Evolutionary conservation across 306 rosid species (phyloP).

Genomic region (Vicia sativa): DNA sequence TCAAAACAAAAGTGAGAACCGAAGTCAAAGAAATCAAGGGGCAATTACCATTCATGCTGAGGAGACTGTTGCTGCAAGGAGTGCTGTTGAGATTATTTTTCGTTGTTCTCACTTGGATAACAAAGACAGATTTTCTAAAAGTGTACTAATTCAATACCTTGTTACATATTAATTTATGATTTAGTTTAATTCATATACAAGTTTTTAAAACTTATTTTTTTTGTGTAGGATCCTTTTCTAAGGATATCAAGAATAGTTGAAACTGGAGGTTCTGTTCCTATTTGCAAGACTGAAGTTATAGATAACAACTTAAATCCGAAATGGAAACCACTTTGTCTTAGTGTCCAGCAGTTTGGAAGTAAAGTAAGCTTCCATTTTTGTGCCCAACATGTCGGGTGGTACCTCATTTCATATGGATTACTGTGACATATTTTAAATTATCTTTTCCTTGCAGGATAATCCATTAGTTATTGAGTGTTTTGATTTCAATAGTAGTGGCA

Average conservation of each 20-base stretch:
- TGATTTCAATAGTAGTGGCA: slow-evolving; percentile 83
- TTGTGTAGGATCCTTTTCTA: slow-evolving; percentile 80
- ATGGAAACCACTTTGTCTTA: slow-evolving; percentile 73
- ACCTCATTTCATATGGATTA: background rate
- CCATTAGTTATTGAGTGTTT: slow-evolving; percentile 85
- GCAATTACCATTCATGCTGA: slow-evolving; percentile 75
- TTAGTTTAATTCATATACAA: no score
- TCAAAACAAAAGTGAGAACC: slow-evolving; percentile 1
- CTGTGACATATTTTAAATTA: background rate
- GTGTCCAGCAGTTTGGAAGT: slow-evolving; percentile 72
- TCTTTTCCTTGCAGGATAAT: slow-evolving; percentile 58
- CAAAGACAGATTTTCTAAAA: slow-evolving; percentile 79
- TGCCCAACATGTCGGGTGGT: slow-evolving; percentile 10
- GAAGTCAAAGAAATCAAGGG: slow-evolving; percentile 54
- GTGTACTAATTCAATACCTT: slow-evolving; percentile 50
- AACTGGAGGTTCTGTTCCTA: slow-evolving; percentile 74
- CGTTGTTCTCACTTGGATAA: slow-evolving; percentile 78
- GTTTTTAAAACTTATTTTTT: slow-evolving; percentile 16
- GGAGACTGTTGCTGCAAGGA: slow-evolving; percentile 74
- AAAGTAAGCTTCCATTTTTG: slow-evolving; percentile 56
- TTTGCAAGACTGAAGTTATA: slow-evolving; percentile 86
- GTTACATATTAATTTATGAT: background rate
- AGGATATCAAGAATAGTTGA: slow-evolving; percentile 75
- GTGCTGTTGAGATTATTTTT: slow-evolving; percentile 61
- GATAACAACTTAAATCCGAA: slow-evolving; percentile 73